Evolutionary conservation across 495 filamentous ascomycete genomes (phyloP), one percentile per base, ranked within the genome.

Genomic region (Penicillium atrosanguineum): DNA sequence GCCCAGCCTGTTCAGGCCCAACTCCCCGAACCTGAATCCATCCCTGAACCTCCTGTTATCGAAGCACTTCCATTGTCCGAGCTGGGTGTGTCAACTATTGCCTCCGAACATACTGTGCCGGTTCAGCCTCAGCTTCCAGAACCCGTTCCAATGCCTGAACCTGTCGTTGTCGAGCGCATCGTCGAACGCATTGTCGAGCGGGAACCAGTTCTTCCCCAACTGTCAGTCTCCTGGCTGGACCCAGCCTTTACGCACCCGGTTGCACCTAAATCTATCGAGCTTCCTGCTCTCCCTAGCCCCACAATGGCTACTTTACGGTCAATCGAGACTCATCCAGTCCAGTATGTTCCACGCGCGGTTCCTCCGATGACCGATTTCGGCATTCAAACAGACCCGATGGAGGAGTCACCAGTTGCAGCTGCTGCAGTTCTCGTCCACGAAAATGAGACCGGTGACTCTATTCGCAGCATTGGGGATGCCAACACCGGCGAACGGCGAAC

Each of bases 371-470:
- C 45, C 42, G 53, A 62, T 23, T 50, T 62, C 28, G 53, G 57
- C 16, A 57, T 61, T 25, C 64, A 67, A 21, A 65, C 64, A 19
- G 64, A 67, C 21, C 49, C 58, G 1, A 46, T 48, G 9, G 57
- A 64, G 39, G 61, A 57, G 23, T 44, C 59, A 11, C 60, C 53
- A 18, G 45, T 59, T 21, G 55, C 60, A 19, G 53, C 44, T 6
- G 54, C 66, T 7, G 59, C 59, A 6, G 46, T 72, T 15, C 55
- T 67, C 34, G 56, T 86, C 55, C 75, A 77, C 28, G 83, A 87
- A 64, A 83, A 86, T 57, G 73, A 80, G 40, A 76, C 76, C 20
- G 67, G 65, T 44, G 79, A 83, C 36, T 58, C 69, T 47, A 63
- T 69, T 37, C 67, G 65, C 9, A 55, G 60, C 29, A 64, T 52